phyloP scores from a whole-genome alignment of 805 yeast species.

The Yueomyces sinensis region DNA sequence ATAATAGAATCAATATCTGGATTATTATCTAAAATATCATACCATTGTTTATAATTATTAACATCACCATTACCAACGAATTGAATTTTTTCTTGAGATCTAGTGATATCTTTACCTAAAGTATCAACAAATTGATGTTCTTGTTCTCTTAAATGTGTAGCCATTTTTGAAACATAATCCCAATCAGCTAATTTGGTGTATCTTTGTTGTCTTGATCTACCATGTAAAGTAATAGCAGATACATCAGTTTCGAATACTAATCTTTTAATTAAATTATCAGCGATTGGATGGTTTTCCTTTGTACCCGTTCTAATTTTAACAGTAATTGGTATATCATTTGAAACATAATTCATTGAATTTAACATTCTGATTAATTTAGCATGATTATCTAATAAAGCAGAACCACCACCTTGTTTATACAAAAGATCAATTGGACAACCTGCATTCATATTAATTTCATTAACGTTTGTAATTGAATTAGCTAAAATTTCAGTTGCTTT shows the following conservation, averaged over 20 bases:
- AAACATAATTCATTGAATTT: constrained; percentile 76
- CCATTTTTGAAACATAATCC: constrained; percentile 73
- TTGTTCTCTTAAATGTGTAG: constrained; percentile 48
- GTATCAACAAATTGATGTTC: constrained; percentile 43
- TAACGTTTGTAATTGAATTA: constrained; percentile 36
- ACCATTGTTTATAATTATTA: constrained; percentile 80
- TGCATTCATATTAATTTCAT: constrained; percentile 82
- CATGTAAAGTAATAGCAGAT: constrained; percentile 88
- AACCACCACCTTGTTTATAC: constrained; percentile 92
- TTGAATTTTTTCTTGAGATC: constrained; percentile 45
- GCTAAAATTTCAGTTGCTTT: constrained; percentile 70
- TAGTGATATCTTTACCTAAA: constrained; percentile 52
- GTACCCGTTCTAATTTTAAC: constrained; percentile 90
- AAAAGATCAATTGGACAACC: constrained; percentile 96
- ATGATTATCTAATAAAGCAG: constrained; percentile 84
- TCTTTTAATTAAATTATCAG: constrained; percentile 60
- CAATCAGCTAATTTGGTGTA: constrained; percentile 88
- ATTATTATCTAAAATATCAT: constrained; percentile 42
- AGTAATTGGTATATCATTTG: constrained; percentile 86
- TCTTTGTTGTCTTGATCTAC: constrained; percentile 92
- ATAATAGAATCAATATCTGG: constrained; percentile 81
- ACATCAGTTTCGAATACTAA: constrained; percentile 68
- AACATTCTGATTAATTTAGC: constrained; percentile 65
- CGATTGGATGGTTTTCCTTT: constrained; percentile 74
- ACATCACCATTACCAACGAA: constrained; percentile 94